Percentiles rank a stretch among this genome's conserved stretches.
Conservation (phyloP, 2,329 filamentous ascomycete species). For the Tolypocladium ovalisporum region DNA sequence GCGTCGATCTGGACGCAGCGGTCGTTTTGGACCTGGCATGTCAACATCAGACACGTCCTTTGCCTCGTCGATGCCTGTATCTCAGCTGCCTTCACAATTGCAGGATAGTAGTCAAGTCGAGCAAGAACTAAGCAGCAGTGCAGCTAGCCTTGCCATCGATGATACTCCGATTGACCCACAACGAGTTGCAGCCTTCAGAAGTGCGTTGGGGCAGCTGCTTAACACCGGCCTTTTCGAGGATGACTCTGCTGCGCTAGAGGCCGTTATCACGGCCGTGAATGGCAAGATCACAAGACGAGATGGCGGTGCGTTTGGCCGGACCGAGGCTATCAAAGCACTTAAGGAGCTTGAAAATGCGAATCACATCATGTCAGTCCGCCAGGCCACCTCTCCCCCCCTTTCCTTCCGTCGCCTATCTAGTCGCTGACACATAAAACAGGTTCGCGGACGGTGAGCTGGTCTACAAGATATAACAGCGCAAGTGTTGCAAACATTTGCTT, state of each 20-base stretch:
- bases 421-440: slow-evolving; percentile 24
- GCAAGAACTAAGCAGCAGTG: slow-evolving; percentile 29
- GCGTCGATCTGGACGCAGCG: slow-evolving; percentile 27
- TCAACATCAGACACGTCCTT: slow-evolving; percentile 49
- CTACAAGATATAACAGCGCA: slow-evolving; percentile 50
- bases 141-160: slow-evolving; percentile 31
- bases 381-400: neutral
- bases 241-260: slow-evolving; percentile 67
- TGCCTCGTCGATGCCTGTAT: slow-evolving; percentile 70
- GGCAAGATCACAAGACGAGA: slow-evolving; percentile 42
- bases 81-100: slow-evolving; percentile 46
- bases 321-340: slow-evolving; percentile 68
- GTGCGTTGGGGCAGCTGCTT: slow-evolving; percentile 72
- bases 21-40: slow-evolving; percentile 23
- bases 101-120: slow-evolving; percentile 32
- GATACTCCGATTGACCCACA: slow-evolving; percentile 42
- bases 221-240: slow-evolving; percentile 76
- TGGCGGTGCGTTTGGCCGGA: slow-evolving; percentile 52
- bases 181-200: slow-evolving; percentile 66
- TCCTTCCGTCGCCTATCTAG: too few species aligned
- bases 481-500: neutral
- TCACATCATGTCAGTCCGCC: slow-evolving; percentile 75
- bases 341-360: slow-evolving; percentile 72
- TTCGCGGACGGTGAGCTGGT: slow-evolving; percentile 53
- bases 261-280: slow-evolving; percentile 73